Percentiles rank a stretch among this genome's conserved stretches.
Evolutionary conservation across 2,329 filamentous ascomycete genomes (phyloP).

Genomic region (Ampelomyces quisqualis): DNA sequence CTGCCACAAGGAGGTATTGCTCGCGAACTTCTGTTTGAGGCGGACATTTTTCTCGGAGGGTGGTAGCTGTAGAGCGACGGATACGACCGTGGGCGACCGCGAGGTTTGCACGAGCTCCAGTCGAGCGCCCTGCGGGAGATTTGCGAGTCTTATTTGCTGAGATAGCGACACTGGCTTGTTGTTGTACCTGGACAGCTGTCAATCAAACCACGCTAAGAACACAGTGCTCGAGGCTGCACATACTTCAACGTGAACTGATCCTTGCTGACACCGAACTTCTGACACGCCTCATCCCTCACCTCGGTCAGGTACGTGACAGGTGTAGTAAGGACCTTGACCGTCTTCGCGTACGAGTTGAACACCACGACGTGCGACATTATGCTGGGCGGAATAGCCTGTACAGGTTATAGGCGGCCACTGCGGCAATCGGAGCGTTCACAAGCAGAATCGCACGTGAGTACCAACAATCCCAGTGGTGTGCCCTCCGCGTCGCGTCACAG

Average conservation of each 20-base stretch:
- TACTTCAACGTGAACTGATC: conserved; percentile 82
- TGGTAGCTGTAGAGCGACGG: conserved; percentile 84
- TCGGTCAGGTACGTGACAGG: conserved; percentile 81
- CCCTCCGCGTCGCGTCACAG: conserved; percentile 28
- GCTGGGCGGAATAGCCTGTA: conserved; percentile 34
- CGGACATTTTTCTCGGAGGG: conserved; percentile 54
- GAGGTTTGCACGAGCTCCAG: conserved; percentile 88
- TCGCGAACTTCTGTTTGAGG: conserved; percentile 81
- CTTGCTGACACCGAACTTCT: conserved; percentile 71
- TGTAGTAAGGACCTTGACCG: conserved; percentile 78
- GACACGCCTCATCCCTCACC: conserved; percentile 82
- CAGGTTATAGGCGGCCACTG: conserved; percentile 29
- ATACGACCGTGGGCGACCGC: conserved; percentile 80
- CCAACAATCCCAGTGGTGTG: conserved; percentile 29
- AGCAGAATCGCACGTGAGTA: conserved; percentile 30
- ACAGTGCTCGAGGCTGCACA: conserved; percentile 19
- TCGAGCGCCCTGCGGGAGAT: conserved; percentile 81
- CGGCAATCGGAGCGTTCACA: conserved; percentile 27
- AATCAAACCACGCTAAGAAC: neutral
- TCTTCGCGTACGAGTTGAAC: conserved; percentile 74
- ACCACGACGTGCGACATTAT: conserved; percentile 92
- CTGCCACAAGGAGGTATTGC: conserved; percentile 85
- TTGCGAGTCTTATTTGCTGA: conserved; percentile 77
- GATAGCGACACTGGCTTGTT: conserved; percentile 86
- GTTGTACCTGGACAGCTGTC: conserved; percentile 50